Base-by-base conservation (phyloP, 2,329 filamentous ascomycete species). In the Drechslerella coelobrocha region DNA sequence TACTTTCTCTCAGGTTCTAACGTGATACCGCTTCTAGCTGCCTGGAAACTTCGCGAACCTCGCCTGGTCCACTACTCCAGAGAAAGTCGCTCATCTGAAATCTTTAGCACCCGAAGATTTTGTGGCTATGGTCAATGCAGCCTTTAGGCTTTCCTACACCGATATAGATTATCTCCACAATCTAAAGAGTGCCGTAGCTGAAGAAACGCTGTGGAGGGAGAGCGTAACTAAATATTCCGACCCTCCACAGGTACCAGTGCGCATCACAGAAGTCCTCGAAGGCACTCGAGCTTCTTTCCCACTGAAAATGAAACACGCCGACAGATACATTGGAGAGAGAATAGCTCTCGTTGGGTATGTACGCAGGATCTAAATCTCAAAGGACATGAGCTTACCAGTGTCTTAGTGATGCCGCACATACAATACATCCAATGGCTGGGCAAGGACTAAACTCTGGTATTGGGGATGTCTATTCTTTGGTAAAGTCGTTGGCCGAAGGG, bases 371-470 rank as follows among this genome's bases (percentile, higher is more conserved):
- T 17, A 50, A 2, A 31, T 24, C 6, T 39, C 26, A 1, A 24
- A 17, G 26, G 2, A 29, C 23, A 29, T 27, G 41, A 4, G 47
- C 34, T 61, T 39, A 61, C 41, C 21, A 14, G 2, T 1, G 5
- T 21, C 21, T 41, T 55, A 75, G 94, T 71, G 94, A 99, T 74
- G 94, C 94, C 0, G 94, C 94, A 6, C 94, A 99, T 78, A 96
- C 92, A 0, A 88, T 96, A 73, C 94, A 99, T 78, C 94, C 94
- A 0, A 87, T 99, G 2, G 94, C 91, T 0, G 94, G 94, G 0
- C 94, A 97, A 79, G 94, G 94, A 0, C 83, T 99, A 12, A 99
- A 99, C 77, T 89, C 95, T 76, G 94, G 94, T 1, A 88, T 97
- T 73, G 92, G 87, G 17, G 94, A 99, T 77, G 89, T 94, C 0